These are phyloP conservation scores for Rehmannia glutinosa DNA, from an alignment of 257 asterid genomes.

Conservation along the genomic window DNA sequence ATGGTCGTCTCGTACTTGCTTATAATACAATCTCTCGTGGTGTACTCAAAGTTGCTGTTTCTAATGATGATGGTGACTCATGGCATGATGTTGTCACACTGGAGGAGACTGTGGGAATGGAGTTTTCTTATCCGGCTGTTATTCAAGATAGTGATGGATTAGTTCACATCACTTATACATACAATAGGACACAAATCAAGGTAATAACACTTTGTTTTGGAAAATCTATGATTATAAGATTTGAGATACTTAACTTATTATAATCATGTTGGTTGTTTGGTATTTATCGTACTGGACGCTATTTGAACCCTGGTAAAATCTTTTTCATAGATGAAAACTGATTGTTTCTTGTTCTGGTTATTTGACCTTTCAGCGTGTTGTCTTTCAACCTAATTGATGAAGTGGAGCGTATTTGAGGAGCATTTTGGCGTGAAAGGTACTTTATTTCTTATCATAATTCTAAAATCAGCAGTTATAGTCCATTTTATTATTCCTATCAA, in stretches of 20 bases:
- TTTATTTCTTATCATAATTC: background rate
- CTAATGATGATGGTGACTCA: conserved; percentile 77
- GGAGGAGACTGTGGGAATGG: conserved; percentile 75
- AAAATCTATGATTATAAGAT: background rate
- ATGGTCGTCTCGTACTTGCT: conserved; percentile 73
- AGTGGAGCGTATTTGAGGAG: conserved; percentile 10
- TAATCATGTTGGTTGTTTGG: background rate
- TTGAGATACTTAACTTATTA: background rate
- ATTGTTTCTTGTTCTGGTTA: background rate
- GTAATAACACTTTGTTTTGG: conserved; percentile 27
- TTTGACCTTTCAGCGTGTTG: conserved; percentile 54
- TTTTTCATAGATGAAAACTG: background rate
- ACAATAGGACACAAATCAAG: conserved; percentile 85
- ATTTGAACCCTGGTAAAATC: background rate
- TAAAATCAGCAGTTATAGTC: background rate
- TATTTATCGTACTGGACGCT: background rate
- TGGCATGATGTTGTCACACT: conserved; percentile 72
- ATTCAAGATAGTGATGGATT: conserved; percentile 72
- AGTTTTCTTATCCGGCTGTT: conserved; percentile 96
- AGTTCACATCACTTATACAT: conserved; percentile 87
- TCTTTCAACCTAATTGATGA: conserved; percentile 41
- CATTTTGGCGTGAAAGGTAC: conserved; percentile 8
- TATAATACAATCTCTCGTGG: conserved; percentile 86
- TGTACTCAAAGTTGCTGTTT: conserved; percentile 70
- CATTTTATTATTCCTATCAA: background rate